Evolutionary conservation across 306 rosid species (phyloP), one percentile per base, ranked within the genome.

Genomic region (Potentilla sterilis): DNA sequence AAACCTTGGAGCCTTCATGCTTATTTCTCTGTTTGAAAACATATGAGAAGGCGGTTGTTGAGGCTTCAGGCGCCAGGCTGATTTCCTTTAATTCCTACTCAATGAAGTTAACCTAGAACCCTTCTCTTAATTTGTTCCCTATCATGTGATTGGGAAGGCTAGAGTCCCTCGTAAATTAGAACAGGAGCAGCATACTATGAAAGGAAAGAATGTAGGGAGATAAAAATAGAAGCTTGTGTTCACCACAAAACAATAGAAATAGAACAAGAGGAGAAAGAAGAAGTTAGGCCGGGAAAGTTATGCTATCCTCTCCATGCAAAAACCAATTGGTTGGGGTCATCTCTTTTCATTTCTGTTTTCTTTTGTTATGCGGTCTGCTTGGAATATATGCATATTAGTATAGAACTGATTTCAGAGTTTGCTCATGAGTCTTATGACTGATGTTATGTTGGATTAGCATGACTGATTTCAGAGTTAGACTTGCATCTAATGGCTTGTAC

Each of bases 211-310:
- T 24, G 34, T 52, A 40, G 41, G 52, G 10, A 71, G 4, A 52
- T 71, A 7, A 10, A 72, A 55, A 22, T 72, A 55, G 40, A 22
- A 41, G 40, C 54, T 22, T 55, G 28, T 63, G 22, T 34, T 28
- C 43, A 15, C 42, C 11, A 6, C 43, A 35, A 62, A 63, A 35
- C 11, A 2, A 11, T 18, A 40, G 65, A 72, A 72, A 24, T 55
- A 72, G 66, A 54, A 72, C 49, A 72, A 37, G 38, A 19, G 62
- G 22, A 37, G 47, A 70, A 24, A 71, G n/a, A 70, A 9, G 35
- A 40, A 71, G 24, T n/a, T 71, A 35, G 8, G 48, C 44, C 5
- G 28, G 57, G 37, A 71, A 11, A 71, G 9, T 52, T 35, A 49
- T 40, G 43, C 12, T 49, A 12, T 28, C 41, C 46, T 70, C 11